Evolutionary conservation across 2,329 filamentous ascomycete genomes (phyloP).

Genomic region (Hypoxylon sp.): DNA sequence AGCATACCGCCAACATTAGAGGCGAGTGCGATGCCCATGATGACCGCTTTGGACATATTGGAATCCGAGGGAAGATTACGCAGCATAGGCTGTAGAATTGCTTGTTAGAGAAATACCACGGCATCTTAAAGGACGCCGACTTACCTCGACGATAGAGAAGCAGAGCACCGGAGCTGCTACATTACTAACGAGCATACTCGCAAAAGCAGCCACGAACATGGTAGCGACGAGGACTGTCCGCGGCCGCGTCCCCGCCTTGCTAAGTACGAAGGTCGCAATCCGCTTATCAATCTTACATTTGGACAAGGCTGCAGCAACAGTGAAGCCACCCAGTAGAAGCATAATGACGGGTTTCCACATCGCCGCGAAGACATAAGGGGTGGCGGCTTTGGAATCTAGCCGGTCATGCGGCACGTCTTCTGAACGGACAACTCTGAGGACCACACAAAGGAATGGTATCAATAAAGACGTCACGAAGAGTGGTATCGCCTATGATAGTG

Average conservation of each 20-base stretch:
- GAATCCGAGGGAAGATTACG: conserved; percentile 93
- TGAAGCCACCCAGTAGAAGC: conserved; percentile 95
- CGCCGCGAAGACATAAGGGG: conserved; percentile 87
- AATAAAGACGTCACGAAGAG: conserved; percentile 96
- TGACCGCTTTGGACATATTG: conserved; percentile 93
- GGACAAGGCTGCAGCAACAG: conserved; percentile 92
- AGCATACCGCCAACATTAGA: conserved; percentile 97
- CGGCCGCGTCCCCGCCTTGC: conserved; percentile 94
- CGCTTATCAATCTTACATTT: conserved; percentile 99
- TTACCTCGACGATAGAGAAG: conserved; percentile 95
- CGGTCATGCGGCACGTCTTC: conserved; percentile 78
- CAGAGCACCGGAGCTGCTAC: conserved; percentile 97
- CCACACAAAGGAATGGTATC: conserved; percentile 92
- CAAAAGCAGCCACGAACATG: conserved; percentile 98
- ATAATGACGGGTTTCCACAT: conserved; percentile 99
- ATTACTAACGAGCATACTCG: conserved; percentile 99
- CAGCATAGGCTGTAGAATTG: conserved; percentile 79
- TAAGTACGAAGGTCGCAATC: conserved; percentile 95
- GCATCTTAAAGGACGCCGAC: conserved; percentile 45
- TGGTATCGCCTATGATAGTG: conserved; percentile 79
- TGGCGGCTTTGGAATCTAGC: conserved; percentile 84
- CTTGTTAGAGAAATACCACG: conserved; percentile 15
- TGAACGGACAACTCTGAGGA: conserved; percentile 85
- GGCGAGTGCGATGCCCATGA: conserved; percentile 93
- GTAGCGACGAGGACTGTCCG: conserved; percentile 93